Base-by-base conservation (phyloP, 371 early-diverging fungal genomes). In the Nematocida ironsii region DNA sequence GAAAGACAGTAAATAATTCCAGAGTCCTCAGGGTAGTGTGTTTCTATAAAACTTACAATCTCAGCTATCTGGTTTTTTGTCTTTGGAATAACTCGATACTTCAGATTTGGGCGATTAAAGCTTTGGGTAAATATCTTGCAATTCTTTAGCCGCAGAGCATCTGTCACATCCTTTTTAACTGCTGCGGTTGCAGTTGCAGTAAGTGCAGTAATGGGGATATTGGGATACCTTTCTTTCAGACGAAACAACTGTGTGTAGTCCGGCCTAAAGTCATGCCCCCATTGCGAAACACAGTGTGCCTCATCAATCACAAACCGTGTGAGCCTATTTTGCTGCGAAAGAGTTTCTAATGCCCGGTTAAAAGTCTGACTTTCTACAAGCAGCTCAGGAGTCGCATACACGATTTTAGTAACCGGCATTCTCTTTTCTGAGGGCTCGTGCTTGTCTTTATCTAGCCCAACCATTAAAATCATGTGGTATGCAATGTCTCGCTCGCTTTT, bases 1-100 rank as follows among this genome's bases (percentile, higher is more conserved):
- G 94, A 91, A 0, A 88, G 88, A 85, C 97, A 97, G 86, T 99
- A 99, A 45, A 99, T 93, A 83, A 99, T 98, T 0, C 98, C 98
- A n/a, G 91, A 92, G 72, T 91, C 86, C 13, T 87, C 88, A 0
- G 89, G 88, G 84, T 90, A 93, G 20, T 90, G 82, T 13, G 89
- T 86, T 0, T 87, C 84, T 27, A 98, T 92, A 61, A 94, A 90
- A 0, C 89, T 88, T 23, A 90, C 86, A 33, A 98, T 95, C 58
- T 94, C 93, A 25, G 74, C 52, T 33, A 82, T 88, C 18, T 90
- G 85, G 20, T 83, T 85, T 62, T 88, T 90, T 69, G 76, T 68
- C 18, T 89, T 89, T 76, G 89, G 89, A 4, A 91, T 89, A 25
- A 95, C 91, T 72, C 91, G 90, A 85, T 97, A 95, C 89, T 64